Evolutionary conservation across 768 basidiomycete genomes (phyloP), one percentile per base, ranked within the genome.

Genomic region (Termitomyces sp.): DNA sequence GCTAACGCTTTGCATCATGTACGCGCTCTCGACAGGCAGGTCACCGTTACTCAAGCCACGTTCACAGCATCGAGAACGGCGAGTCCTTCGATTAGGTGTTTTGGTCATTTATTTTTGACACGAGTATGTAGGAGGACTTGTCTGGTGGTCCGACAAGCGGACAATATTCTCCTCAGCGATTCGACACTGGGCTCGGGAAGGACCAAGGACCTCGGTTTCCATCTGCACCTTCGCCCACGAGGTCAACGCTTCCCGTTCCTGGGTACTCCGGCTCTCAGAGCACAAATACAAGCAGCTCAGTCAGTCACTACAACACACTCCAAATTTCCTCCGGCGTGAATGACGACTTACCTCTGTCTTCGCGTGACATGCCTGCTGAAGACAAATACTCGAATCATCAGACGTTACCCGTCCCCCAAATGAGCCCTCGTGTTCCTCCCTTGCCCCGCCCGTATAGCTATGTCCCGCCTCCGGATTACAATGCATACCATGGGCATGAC

Each of bases 401-500:
- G 52, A 45, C 56, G 20, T 48, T 60, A 22, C 56, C 71, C 26
- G 66, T 71, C 39, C 73, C 75, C 39, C 58, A 63, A 33, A 56
- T 65, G 22, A 64, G 62, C 47, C 53, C 64, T 52, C 79, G 75
- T 55, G 65, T 73, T 44, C 81, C 76, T 62, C 76, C 75, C 58
- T 81, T 77, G 52, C 74, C 74, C 9, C 72, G 80, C 52, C 74
- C 77, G 2, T 89, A 74, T 45, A 68, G 73, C 42, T 87, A 81
- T 64, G 76, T 78, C 26, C 80, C 78, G 62, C 70, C 77, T 62
- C 70, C 79, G 22, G 88, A 89, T 44, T 89, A 84, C 67, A 74
- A 80, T 26, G 73, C 77, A 9, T 88, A 87, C 67, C 87, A 86
- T 71, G 79, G 42, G 76, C 79, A 33, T 72, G 82, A 40, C 72